Conservation (phyloP, 2,329 filamentous ascomycete genomes). For the Rutstroemia sp. region DNA sequence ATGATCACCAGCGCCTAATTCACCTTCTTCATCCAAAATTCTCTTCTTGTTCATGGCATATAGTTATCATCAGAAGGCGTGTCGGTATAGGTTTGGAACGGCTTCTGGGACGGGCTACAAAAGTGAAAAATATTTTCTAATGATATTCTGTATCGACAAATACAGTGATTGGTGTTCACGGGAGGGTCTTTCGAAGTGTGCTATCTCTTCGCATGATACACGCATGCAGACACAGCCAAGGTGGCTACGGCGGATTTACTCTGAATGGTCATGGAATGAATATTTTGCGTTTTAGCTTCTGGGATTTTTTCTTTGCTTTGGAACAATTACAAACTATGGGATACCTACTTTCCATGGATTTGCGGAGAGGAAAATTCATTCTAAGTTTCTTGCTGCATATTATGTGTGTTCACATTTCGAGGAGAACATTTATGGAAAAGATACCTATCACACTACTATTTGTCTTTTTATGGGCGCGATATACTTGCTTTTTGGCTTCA, state of each 20-base stretch:
- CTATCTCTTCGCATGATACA: constrained; percentile 1
- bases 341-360: neutral
- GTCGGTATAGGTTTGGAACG: constrained; percentile 2
- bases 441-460: constrained; percentile 5
- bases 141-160: neutral
- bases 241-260: constrained; percentile 2
- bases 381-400: constrained; percentile 4
- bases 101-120: constrained; percentile 1
- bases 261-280: neutral
- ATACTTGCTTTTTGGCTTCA: constrained; percentile 7
- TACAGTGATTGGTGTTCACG: neutral
- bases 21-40: constrained; percentile 1
- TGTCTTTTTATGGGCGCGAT: constrained; percentile 4
- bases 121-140: constrained; percentile 5
- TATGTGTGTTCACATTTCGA: neutral
- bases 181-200: neutral
- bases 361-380: neutral
- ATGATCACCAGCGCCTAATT: constrained; percentile 23
- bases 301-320: neutral
- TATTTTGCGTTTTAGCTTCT: neutral
- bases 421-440: constrained; percentile 1
- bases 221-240: constrained; percentile 6
- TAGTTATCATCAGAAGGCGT: constrained; percentile 10
- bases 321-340: neutral
- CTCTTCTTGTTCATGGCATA: constrained; percentile 6